Evolutionary conservation across 1,284 basidiomycete species (phyloP), one percentile per base, ranked within the genome.

Genomic region (Cutaneotrichosporon dermatis): DNA sequence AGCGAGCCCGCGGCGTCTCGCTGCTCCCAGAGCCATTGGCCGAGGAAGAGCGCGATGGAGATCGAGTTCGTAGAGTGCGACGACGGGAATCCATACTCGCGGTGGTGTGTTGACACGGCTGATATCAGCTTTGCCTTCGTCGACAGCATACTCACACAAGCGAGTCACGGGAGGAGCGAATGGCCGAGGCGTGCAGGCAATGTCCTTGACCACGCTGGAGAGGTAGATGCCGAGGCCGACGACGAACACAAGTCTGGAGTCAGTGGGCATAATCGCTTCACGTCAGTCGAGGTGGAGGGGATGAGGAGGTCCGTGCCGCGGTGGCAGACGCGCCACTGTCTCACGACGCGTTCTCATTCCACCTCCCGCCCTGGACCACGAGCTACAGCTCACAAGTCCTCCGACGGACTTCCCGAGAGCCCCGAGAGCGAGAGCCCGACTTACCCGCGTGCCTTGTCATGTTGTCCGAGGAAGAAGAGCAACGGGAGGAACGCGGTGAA

Each of bases 21-120:
- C 8, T 51, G 37, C 43, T 70, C 62, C 57, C 58, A 73, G 13
- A 75, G 54, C 70, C 72, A 72, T 52, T 69, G 60, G 6, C 60
- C 72, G 12, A 90, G 80, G 74, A 88, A 89, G 4, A 95, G 82
- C 0, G 91, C 92, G 64, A 95, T 90, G 42, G 90, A 92, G 57
- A 93, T 84, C 51, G 86, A 85, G 74, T 95, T 97, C 1, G 94
- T 92, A 1, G 92, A 90, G 73, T 99, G 95, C 0, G 94, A 97
- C 0, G 93, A 97, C 0, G 93, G 94, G 73, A 98, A 97, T 12
- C 95, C 76, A 55, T 78, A 77, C 65, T 80, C 80, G 44, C 79
- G 72, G 48, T 92, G 89, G 71, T 92, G 90, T 0, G 83, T 86
- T 42, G 89, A 88, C 66, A 92, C 88, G 3, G 87, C 90, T 92